phyloP scores from a whole-genome alignment of 352 stramenopile genomes.

The Stramenopiles sp. region DNA sequence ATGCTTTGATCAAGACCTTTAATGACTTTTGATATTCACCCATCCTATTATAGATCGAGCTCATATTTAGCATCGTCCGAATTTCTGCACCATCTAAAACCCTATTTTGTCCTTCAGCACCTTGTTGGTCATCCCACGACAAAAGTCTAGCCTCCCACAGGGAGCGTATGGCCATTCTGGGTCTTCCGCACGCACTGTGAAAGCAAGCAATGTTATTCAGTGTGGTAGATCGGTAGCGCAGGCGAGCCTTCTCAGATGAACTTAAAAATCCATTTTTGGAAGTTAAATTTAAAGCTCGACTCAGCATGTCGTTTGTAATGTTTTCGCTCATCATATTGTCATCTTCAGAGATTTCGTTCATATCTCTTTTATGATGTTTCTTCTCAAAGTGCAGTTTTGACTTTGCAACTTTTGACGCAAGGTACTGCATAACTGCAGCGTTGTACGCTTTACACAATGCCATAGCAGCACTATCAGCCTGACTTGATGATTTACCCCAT shows the following conservation, averaged over 20 bases:
- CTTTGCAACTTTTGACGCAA: neutral
- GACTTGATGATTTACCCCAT: neutral
- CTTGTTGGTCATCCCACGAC: neutral
- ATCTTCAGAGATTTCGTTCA: neutral
- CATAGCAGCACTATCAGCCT: neutral
- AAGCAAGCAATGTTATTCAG: neutral
- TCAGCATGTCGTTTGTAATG: neutral
- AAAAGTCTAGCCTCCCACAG: neutral
- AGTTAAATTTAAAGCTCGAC: neutral
- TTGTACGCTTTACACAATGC: neutral
- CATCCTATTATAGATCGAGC: neutral
- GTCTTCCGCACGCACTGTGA: neutral
- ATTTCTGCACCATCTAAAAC: neutral
- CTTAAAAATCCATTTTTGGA: neutral
- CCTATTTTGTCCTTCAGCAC: neutral
- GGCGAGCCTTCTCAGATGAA: neutral
- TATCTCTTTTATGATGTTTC: neutral
- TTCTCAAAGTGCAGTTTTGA: neutral
- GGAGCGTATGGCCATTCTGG: neutral
- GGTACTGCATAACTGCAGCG: neutral
- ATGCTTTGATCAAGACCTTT: neutral
- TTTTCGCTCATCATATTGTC: neutral
- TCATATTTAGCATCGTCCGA: neutral
- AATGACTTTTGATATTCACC: neutral
- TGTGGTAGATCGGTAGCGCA: neutral